Base-by-base conservation (phyloP, 163 green algal species). In the Trebouxia gelatinosa region DNA sequence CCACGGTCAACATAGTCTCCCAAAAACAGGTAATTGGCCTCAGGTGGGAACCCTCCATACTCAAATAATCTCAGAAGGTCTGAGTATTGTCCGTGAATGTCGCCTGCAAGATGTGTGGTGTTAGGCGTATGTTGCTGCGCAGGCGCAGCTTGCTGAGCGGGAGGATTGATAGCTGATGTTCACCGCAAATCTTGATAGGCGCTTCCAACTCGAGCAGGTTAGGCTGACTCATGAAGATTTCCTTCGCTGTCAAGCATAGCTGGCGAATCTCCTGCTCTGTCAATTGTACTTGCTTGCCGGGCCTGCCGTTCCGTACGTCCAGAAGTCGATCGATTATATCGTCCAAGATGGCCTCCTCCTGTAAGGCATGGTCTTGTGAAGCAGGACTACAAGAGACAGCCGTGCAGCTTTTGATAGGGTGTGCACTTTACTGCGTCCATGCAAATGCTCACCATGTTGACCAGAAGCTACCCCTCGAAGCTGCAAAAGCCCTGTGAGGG, bases 1-100 rank as follows among this genome's bases (percentile, higher is more conserved):
- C 96, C 96, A 6, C 96, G 87, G 86, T 99, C 96, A 40, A 99
- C 96, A 79, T 99, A 99, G 85, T 99, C 96, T 3, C 96, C 96
- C 51, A 99, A 84, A 76, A 99, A 99, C 13, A 99, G 88, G 83
- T 99, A 99, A 86, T 99, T 99, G 28, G 95, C 95, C 84, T 99
- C 96, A 23, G 96, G 96, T 2, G 96, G 96, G 83, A 99, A 99
- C 48, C 96, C 95, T 39, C 96, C 96, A 59, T 99, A 99, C 89
- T 99, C 96, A 86, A 99, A 99, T 26, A 99, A 87, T 26, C 96
- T 87, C 76, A 99, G 85, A 51, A 99, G 81, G 81, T 99, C 96
- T 6, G 91, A 97, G 78, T 99, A 99, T 85, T 99, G 96, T 5
- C 96, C 96, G 84, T 99, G 96, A 37, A 99, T 98, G 86, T 99